Conservation (phyloP, 805 yeast species). For the Zygoascus tannicola region DNA sequence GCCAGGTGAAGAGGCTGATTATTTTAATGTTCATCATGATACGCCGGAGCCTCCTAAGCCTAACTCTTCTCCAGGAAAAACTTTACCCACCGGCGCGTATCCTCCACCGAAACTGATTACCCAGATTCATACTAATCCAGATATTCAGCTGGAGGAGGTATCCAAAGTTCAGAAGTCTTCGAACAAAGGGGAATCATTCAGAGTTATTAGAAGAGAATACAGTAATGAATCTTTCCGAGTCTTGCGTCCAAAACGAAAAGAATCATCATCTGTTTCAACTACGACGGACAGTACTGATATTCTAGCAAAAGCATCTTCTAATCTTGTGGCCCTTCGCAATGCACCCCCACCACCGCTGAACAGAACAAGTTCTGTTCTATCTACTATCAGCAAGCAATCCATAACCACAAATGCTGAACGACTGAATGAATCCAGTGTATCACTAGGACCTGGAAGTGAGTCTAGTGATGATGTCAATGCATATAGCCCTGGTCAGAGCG, state of each 20-base stretch:
- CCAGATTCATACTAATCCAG: no score
- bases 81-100: not conserved
- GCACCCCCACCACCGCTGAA: slow-evolving; percentile 34
- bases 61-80: not conserved
- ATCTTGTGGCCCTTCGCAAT: slow-evolving; percentile 56
- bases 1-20: slow-evolving; percentile 16
- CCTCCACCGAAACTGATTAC: not conserved
- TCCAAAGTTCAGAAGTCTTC: no score
- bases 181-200: not conserved
- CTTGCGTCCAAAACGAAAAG: slow-evolving; percentile 47
- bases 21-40: slow-evolving; percentile 15
- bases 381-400: not conserved
- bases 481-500: slow-evolving; percentile 22
- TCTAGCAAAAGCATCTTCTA: slow-evolving; percentile 36
- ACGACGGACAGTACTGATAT: slow-evolving; percentile 69
- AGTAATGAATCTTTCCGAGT: slow-evolving; percentile 49
- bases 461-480: slow-evolving; percentile 8
- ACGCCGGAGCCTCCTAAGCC: slow-evolving; percentile 8
- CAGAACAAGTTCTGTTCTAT: slow-evolving; percentile 11
- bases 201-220: slow-evolving; percentile 7
- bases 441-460: not conserved
- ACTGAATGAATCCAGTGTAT: not conserved
- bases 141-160: no score
- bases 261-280: no score
- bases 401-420: not conserved